These are phyloP conservation scores for Ogataea parapolymorpha DNA, from an alignment of 805 yeast genomes.

Conservation along the genomic window DNA sequence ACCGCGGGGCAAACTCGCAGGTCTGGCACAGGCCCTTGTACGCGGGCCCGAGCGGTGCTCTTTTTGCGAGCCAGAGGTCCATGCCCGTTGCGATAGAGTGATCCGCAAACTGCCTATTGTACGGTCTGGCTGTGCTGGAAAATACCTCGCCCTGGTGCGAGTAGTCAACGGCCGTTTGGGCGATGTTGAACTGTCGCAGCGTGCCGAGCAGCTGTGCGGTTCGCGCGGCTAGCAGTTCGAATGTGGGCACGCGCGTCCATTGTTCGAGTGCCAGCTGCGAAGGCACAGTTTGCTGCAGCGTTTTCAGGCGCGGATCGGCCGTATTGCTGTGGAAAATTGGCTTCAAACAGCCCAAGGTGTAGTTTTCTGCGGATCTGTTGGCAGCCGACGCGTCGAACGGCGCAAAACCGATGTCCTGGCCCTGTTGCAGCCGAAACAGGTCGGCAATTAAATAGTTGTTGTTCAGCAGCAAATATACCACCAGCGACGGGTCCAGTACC, in stretches of 20 bases:
- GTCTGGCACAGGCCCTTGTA: conserved; percentile 42
- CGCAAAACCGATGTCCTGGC: conserved; percentile 40
- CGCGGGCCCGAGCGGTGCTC: conserved; percentile 47
- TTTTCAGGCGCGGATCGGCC: conserved; percentile 5
- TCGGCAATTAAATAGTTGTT: conserved; percentile 40
- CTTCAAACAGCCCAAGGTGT: neutral
- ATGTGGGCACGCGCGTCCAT: conserved; percentile 57
- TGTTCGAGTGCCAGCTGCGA: conserved; percentile 13
- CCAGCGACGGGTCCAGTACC: conserved; percentile 42
- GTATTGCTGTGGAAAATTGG: neutral
- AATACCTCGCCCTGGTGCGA: conserved; percentile 44
- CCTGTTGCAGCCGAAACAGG: conserved; percentile 42
- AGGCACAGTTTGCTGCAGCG: conserved; percentile 12
- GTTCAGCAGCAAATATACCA: conserved; percentile 37
- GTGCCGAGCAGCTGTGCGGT: conserved; percentile 39
- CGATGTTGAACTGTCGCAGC: conserved; percentile 23
- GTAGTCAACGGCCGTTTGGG: conserved; percentile 49
- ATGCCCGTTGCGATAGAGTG: conserved; percentile 34
- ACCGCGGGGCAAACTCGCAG: conserved; percentile 50
- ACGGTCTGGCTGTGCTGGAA: conserved; percentile 38
- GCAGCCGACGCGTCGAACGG: conserved; percentile 35
- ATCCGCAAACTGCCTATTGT: conserved; percentile 32
- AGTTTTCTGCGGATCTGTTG: conserved; percentile 4
- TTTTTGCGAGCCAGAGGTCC: conserved; percentile 56
- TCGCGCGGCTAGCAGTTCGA: conserved; percentile 54